phyloP scores from a whole-genome alignment of 176 grass and related monocot genomes.

The Oryza nivara region DNA sequence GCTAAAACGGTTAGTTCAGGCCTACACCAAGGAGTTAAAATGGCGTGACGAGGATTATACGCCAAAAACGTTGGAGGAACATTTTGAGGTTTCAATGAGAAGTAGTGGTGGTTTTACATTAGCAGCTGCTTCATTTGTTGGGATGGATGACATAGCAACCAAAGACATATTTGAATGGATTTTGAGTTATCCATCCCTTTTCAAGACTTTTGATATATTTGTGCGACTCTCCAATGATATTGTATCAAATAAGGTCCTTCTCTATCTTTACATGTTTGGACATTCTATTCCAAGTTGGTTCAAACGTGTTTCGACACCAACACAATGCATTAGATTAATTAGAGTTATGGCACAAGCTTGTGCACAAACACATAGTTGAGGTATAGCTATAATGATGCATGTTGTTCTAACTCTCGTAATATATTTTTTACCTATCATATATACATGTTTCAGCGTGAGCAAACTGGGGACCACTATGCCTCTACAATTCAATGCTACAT shows the following conservation, averaged over 20 bases:
- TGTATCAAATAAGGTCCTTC: slow-evolving; percentile 36
- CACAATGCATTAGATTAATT: background rate
- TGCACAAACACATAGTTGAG: background rate
- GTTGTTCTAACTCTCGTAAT: background rate
- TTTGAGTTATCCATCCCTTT: slow-evolving; percentile 40
- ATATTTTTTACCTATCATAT: background rate
- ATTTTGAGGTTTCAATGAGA: slow-evolving; percentile 37
- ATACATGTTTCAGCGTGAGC: slow-evolving; percentile 37
- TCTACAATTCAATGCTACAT: slow-evolving; percentile 55
- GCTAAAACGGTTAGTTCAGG: slow-evolving; percentile 36
- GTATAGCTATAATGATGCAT: background rate
- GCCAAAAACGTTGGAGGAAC: slow-evolving; percentile 43
- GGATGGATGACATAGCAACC: slow-evolving; percentile 23
- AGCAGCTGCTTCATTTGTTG: slow-evolving; percentile 33
- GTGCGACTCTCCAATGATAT: slow-evolving; percentile 52
- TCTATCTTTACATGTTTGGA: slow-evolving; percentile 1
- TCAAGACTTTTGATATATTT: slow-evolving; percentile 32
- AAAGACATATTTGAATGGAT: slow-evolving; percentile 36
- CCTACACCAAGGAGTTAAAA: slow-evolving; percentile 40
- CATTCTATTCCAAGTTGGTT: background rate
- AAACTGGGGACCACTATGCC: slow-evolving; percentile 25
- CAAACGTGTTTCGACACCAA: no score
- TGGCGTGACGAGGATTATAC: slow-evolving; percentile 44
- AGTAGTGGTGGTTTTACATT: slow-evolving; percentile 22
- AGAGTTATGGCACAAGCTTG: no score